Percentiles rank a stretch among this genome's conserved stretches.
Evolutionary conservation across 2,329 filamentous ascomycete species (phyloP).

Genomic region (Ceratocystis variospora): DNA sequence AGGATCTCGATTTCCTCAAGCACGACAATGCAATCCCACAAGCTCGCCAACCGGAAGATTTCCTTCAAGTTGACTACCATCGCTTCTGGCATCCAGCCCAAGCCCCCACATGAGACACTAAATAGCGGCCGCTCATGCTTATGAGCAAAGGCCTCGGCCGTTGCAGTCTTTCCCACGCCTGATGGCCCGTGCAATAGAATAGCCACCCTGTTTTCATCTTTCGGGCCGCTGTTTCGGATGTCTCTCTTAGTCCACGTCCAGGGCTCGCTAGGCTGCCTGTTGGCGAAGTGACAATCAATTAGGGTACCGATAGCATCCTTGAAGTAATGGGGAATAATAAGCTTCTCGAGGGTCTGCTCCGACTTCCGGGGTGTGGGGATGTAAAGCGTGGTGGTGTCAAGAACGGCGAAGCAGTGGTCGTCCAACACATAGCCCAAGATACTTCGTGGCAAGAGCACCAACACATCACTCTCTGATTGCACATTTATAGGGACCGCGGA

Average conservation of each 20-base stretch:
- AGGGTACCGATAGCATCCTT: too few relatives aligned
- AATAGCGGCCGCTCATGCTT: conserved; percentile 33
- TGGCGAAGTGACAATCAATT: too few relatives aligned
- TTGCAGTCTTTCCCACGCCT: conserved; percentile 37
- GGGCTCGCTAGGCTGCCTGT: too few relatives aligned
- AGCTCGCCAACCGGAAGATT: not conserved
- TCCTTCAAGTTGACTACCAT: not conserved
- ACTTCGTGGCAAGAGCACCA: too few relatives aligned
- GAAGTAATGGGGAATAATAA: too few relatives aligned
- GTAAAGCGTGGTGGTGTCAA: not conserved
- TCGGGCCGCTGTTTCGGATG: conserved; percentile 31
- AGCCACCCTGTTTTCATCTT: conserved; percentile 27
- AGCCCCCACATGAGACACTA: conserved; percentile 13
- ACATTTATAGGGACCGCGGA: not conserved
- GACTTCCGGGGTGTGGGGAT: too few relatives aligned
- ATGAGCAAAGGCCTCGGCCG: conserved; percentile 32
- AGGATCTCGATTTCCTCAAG: not conserved
- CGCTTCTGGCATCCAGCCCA: not conserved
- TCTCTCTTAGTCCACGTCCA: not conserved
- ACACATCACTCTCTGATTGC: not conserved
- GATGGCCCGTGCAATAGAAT: conserved; percentile 35
- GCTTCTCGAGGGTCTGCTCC: too few relatives aligned
- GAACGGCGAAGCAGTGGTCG: not conserved
- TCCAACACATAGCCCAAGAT: not conserved
- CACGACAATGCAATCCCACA: not conserved